phyloP scores from a whole-genome alignment of 345 rosid genomes.

The Garcia nutans region DNA sequence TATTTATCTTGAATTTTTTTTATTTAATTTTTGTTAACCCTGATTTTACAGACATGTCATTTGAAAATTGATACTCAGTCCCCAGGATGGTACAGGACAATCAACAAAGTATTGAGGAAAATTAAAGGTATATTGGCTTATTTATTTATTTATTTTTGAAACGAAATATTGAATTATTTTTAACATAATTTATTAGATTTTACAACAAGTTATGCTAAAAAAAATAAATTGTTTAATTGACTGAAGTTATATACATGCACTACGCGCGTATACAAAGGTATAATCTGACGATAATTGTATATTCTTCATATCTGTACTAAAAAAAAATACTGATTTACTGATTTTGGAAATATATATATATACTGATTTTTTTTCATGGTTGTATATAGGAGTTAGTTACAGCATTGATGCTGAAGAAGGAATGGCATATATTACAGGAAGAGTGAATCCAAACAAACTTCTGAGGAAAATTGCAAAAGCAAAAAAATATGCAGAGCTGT shows the following conservation, averaged over 20 bases:
- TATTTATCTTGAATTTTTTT: too few species aligned
- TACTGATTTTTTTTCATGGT: too few species aligned
- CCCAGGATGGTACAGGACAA: slow-evolving; percentile 20
- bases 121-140: background rate
- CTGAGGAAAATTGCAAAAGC: slow-evolving; percentile 13
- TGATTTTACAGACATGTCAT: slow-evolving; percentile 19
- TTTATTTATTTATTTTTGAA: background rate
- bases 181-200: too few species aligned
- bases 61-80: slow-evolving; percentile 4
- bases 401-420: slow-evolving; percentile 21
- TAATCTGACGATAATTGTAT: too few species aligned
- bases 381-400: slow-evolving; percentile 9
- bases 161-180: background rate
- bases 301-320: too few species aligned
- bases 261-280: too few species aligned
- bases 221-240: too few species aligned
- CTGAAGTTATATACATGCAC: too few species aligned
- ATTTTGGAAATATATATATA: too few species aligned
- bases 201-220: too few species aligned
- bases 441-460: slow-evolving; percentile 13
- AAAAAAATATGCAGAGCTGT: slow-evolving; percentile 19
- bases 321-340: background rate
- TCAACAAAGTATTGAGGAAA: slow-evolving; percentile 5
- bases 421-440: slow-evolving; percentile 22
- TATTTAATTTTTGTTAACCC: too few species aligned